These are phyloP conservation scores for Schizosaccharomyces lindneri DNA, from an alignment of 805 yeast species.

Conservation along the genomic window DNA sequence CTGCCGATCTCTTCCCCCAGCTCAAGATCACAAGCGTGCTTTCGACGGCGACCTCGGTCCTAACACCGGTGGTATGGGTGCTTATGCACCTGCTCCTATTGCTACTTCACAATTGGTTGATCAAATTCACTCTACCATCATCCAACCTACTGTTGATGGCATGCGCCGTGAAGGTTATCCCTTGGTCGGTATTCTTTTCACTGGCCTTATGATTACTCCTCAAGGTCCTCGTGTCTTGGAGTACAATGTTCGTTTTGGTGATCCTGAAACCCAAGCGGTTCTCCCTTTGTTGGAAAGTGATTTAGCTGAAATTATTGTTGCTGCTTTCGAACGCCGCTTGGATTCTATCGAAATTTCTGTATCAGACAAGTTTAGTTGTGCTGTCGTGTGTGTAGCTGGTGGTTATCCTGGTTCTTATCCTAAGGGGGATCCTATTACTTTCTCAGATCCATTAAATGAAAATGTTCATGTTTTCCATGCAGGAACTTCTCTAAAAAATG, in stretches of 20 bases:
- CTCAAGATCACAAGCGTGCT: slow-evolving; percentile 92
- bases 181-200: slow-evolving; percentile 83
- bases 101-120: slow-evolving; percentile 54
- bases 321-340: slow-evolving; percentile 80
- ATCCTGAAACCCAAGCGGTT: slow-evolving; percentile 96
- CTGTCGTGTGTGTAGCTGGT: slow-evolving; percentile 89
- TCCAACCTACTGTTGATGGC: slow-evolving; percentile 82
- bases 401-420: slow-evolving; percentile 80
- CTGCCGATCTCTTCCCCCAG: slow-evolving; percentile 74
- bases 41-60: slow-evolving; percentile 85
- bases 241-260: slow-evolving; percentile 95
- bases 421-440: slow-evolving; percentile 65
- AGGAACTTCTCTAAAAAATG: slow-evolving; percentile 46
- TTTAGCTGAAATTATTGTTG: slow-evolving; percentile 73
- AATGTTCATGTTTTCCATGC: slow-evolving; percentile 78
- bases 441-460: slow-evolving; percentile 16
- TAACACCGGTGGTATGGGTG: slow-evolving; percentile 99
- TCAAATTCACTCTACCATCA: slow-evolving; percentile 46
- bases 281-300: slow-evolving; percentile 80
- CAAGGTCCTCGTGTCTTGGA: slow-evolving; percentile 84
- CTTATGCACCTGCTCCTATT: slow-evolving; percentile 92
- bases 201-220: slow-evolving; percentile 80
- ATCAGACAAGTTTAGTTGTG: slow-evolving; percentile 45
- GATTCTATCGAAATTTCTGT: slow-evolving; percentile 44
- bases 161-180: slow-evolving; percentile 91